Evolutionary conservation across 2,329 filamentous ascomycete genomes (phyloP).

Genomic region (Fusarium sp.): DNA sequence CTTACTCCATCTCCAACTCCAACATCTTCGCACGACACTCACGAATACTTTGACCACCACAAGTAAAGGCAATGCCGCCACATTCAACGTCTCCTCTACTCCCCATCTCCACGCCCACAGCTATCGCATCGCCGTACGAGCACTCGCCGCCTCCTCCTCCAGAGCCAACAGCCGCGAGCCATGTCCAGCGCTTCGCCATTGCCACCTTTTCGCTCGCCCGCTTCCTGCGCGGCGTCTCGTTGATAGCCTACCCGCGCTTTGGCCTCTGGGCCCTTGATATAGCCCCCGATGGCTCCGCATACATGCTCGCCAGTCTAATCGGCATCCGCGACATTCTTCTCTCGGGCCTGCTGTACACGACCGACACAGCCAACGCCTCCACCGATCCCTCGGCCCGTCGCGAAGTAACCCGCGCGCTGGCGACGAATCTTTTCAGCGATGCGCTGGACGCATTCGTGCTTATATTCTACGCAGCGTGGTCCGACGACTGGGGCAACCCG

Average conservation of each 20-base stretch:
- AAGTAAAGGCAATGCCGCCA: constrained; percentile 38
- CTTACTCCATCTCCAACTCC: neutral
- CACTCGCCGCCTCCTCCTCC: constrained; percentile 20
- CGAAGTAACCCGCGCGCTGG: constrained; percentile 51
- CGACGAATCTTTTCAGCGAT: constrained; percentile 52
- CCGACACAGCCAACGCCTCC: constrained; percentile 35
- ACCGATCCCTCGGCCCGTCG: constrained; percentile 36
- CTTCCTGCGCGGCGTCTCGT: constrained; percentile 48
- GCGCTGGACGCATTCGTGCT: constrained; percentile 53
- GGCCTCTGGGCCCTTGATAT: constrained; percentile 52
- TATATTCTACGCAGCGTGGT: constrained; percentile 53
- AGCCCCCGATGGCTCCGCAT: constrained; percentile 44
- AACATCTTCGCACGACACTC: neutral
- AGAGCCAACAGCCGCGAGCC: constrained; percentile 25
- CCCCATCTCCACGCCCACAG: constrained; percentile 45
- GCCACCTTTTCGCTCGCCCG: constrained; percentile 46
- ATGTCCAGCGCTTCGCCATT: constrained; percentile 46
- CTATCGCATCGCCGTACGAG: constrained; percentile 31
- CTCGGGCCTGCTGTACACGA: constrained; percentile 48
- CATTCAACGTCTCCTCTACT: constrained; percentile 44
- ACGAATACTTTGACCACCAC: neutral
- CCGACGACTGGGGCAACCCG: constrained; percentile 49
- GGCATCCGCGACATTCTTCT: constrained; percentile 52
- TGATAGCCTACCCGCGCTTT: constrained; percentile 49
- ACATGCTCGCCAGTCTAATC: constrained; percentile 51